Evolutionary conservation across 2,329 filamentous ascomycete species (phyloP), one percentile per base, ranked within the genome.

Genomic region (Colletotrichum sp.): DNA sequence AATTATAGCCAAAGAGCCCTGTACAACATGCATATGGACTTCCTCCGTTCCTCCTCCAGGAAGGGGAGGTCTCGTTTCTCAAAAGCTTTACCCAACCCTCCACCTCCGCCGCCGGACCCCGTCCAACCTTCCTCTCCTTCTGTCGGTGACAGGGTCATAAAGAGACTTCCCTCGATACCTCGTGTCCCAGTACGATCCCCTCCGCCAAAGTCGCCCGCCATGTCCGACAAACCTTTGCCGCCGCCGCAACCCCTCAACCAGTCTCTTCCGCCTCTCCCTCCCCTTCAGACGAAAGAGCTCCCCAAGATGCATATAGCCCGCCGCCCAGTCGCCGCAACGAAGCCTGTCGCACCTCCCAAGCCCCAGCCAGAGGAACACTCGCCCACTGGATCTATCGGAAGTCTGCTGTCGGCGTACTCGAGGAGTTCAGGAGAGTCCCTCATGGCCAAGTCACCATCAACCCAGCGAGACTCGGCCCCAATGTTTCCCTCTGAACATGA

Each of bases 371-470:
- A 72, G 43, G 30, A 72, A 30, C 28, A 66, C 16, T 72, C 69
- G 12, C 69, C 73, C 30, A 65, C 24, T 21, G 71, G 3, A 86
- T 91, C 90, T 12, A 83, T 92, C 68, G 90, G 87, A 16, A 92
- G 90, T 80, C 83, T 92, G 13, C 79, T 92, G 43, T 91, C 89
- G 13, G 89, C 90, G 24, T 92, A 92, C 79, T 88, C 88, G 67
- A 83, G 85, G 77, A 87, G 85, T 61, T 87, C 86, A 8, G 86
- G 85, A 59, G 88, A 87, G 67, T 88, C 85, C 6, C 82, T 85
- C 52, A 83, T 85, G 36, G 43, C 43, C 43, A 83, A 82, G 72
- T 86, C 86, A 5, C 87, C 87, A 21, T 78, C 55, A 76, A 79
- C 43, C 69, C 77, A 68, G 72, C 69, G 61, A 72, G 79, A 68